phyloP scores from a whole-genome alignment of 1,284 basidiomycete genomes.

The Thecaphora frezii region DNA sequence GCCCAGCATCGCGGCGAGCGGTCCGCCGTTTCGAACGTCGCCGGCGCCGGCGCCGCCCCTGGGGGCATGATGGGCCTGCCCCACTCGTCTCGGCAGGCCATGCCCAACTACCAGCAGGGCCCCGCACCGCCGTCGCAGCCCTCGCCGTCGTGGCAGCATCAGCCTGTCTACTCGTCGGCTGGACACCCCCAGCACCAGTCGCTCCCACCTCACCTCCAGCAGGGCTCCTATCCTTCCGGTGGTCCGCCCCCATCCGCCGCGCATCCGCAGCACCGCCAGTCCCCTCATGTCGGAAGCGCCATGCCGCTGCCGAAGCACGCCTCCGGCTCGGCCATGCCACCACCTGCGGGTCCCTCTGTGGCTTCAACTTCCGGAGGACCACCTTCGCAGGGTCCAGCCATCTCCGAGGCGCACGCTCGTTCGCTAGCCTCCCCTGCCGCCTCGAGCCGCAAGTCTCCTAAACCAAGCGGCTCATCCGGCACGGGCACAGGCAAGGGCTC shows the following conservation, averaged over 20 bases:
- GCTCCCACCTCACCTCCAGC: constrained; percentile 29
- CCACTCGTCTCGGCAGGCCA: constrained; percentile 20
- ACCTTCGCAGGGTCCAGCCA: constrained; percentile 1
- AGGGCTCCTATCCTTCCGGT: constrained; percentile 8
- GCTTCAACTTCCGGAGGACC: constrained; percentile 5
- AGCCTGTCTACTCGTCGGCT: constrained; percentile 26
- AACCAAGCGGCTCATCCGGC: neutral
- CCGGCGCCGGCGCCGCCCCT: constrained; percentile 11
- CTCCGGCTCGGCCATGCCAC: neutral
- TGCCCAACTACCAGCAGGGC: constrained; percentile 6
- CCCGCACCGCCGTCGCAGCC: constrained; percentile 12
- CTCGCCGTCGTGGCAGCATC: constrained; percentile 38
- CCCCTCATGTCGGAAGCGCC: too few relatives aligned
- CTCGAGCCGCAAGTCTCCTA: constrained; percentile 13
- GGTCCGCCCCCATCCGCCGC: neutral
- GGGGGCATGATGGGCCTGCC: constrained; percentile 31
- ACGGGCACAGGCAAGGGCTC: constrained; percentile 14
- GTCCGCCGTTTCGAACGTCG: constrained; percentile 7
- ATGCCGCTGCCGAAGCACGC: constrained; percentile 19
- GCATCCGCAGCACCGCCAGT: neutral
- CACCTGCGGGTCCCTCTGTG: constrained; percentile 5
- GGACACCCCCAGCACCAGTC: constrained; percentile 18
- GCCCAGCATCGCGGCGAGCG: constrained; percentile 21
- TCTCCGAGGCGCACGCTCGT: constrained; percentile 29
- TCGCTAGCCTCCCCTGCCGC: constrained; percentile 25